Evolutionary conservation across 225 moss, liverwort and hornwort genomes (phyloP), one percentile per base, ranked within the genome.

Genomic region (Antitrichia curtipendula): DNA sequence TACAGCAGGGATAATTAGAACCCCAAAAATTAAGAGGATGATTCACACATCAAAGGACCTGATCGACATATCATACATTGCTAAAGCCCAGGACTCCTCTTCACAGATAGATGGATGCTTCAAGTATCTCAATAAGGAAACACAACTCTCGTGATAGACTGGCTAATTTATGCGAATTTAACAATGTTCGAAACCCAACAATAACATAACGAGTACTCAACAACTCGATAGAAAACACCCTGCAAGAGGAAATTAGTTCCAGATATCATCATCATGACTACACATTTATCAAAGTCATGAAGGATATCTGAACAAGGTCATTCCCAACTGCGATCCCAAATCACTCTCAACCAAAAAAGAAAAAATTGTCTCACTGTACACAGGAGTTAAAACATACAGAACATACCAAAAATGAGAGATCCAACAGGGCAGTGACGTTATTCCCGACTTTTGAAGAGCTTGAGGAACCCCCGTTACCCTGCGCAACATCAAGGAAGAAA

Each of bases 361-460:
- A 25, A 79, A 27, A 63, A 69, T 16, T 36, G 60, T 27, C 45
- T 84, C 58, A 41, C 3, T n/a, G 15, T 34, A 60, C 2, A 18
- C 12, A 70, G 38, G 13, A 77, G 20, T 8, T 3, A 6, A 36
- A 85, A 61, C 7, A 86, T 72, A 45, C 63, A 83, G n/a, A 78
- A 91, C 93, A 85, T 84, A 97, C 96, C 85, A 97, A 87, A 87
- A 98, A 98, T 23, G 98, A 98, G 56, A 98, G 94, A 92, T 98
- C 98, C 92, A 98, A 93, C 19, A 98, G 90, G 43, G 98, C 98
- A 63, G 98, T 97, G 50, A 96, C 93, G 61, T 97, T 98, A 86
- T 88, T 97, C 80, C 98, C 98, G 89, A 87, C 80, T 87, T 98
- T 98, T 47, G 94, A 85, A 57, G 96, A 95, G 68, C 89, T 86